Percentiles rank a stretch among this genome's conserved stretches.
These are phyloP conservation scores for Sambucus nigra DNA, from an alignment of 129 eudicot species.

Conservation along the genomic window DNA sequence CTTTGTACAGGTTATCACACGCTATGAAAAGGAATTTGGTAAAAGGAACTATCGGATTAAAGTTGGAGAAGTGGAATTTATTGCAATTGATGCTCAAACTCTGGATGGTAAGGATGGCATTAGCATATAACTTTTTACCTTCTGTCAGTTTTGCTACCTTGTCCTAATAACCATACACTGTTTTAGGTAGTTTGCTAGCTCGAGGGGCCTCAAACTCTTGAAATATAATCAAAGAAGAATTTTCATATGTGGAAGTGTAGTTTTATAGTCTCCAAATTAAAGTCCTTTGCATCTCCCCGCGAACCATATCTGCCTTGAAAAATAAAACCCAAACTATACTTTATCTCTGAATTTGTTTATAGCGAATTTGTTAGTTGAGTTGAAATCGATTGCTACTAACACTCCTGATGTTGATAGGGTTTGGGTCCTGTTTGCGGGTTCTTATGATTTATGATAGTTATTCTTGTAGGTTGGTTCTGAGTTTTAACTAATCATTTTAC, in stretches of 20 bases:
- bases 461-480: too few species aligned
- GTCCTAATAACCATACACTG: neutral
- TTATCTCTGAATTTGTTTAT: too few species aligned
- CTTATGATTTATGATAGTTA: too few species aligned
- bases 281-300: too few species aligned
- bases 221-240: neutral
- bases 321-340: too few species aligned
- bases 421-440: too few species aligned
- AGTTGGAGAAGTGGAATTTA: conserved; percentile 74
- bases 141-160: neutral
- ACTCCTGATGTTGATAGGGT: too few species aligned
- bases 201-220: neutral
- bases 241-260: neutral
- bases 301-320: too few species aligned
- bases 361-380: too few species aligned
- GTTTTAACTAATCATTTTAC: too few species aligned
- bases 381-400: too few species aligned
- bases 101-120: conserved; percentile 58
- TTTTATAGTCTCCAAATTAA: neutral
- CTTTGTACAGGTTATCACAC: conserved; percentile 50
- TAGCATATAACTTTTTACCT: neutral
- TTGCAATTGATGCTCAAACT: conserved; percentile 90
- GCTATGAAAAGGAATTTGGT: conserved; percentile 78
- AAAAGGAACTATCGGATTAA: conserved; percentile 55
- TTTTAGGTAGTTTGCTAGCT: neutral